Base-by-base conservation (phyloP, 2,329 filamentous ascomycete genomes). In the Fulvia fulva region DNA sequence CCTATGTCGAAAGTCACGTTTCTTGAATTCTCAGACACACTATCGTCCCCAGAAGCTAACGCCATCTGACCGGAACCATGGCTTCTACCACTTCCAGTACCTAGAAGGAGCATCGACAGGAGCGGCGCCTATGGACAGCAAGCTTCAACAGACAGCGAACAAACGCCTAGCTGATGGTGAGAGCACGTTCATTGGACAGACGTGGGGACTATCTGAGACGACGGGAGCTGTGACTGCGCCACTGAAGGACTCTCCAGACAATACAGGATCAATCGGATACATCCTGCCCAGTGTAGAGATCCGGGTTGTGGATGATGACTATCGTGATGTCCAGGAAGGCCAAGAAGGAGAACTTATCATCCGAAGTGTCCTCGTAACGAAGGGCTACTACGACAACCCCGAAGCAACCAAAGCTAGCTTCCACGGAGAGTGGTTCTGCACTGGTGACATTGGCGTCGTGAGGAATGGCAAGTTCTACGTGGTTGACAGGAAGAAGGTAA, bases 381-480 rank as follows among this genome's bases (percentile, higher is more conserved):
- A 83, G 63, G 90, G 90, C 0, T 95, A 95, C 68, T 80, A 88
- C 65, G 89, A 91, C 67, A 88, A 88, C 56, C 81, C 83, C 0
- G 83, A 88, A 62, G 83, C 86, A 5, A 90, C 89, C 1, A 79
- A 77, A 2, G 85, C 89, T 45, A 85, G 88, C 0, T 86, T 94
- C 61, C 87, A 8, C 0, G 90, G 94, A 62, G 90, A 90, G 0
- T 96, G 86, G 78, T 96, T 96, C 80, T 91, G 87, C 73, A 96
- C 91, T 0, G 91, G 91, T 1, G 92, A 96, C 68, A 85, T 96
- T 28, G 89, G 89, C 1, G 88, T 65, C 81, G 87, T 67, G 89
- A 94, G 81, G 47, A 80, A 88, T 56, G 89, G 88, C n/a, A 89
- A 94, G 68, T 90, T 95, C 67, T 96, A 87, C 76, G 92, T 96